A percentile compares a stretch with the other conserved stretches of the same genome.
Evolutionary conservation across 768 basidiomycete species (phyloP).

Genomic region (Harrya chromipes): DNA sequence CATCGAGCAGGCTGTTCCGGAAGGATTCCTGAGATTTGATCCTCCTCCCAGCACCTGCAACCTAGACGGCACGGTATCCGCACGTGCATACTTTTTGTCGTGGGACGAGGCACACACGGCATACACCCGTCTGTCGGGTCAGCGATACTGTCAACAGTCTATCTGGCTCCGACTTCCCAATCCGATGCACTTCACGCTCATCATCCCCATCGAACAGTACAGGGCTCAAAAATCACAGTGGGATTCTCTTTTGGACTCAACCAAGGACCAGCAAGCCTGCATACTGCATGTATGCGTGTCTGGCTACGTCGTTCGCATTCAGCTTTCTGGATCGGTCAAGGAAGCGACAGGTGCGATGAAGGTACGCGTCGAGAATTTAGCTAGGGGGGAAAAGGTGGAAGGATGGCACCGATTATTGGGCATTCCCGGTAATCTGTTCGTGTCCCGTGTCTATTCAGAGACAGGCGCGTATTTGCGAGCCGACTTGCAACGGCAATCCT

Average conservation of each 20-base stretch:
- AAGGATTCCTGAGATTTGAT: conserved; percentile 18
- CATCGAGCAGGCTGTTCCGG: conserved; percentile 10
- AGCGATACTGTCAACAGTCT: conserved; percentile 27
- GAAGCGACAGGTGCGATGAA: conserved; percentile 50
- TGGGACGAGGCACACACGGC: conserved; percentile 44
- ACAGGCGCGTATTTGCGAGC: conserved; percentile 42
- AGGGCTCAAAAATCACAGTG: conserved; percentile 44
- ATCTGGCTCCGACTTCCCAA: conserved; percentile 40
- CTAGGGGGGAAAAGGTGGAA: conserved; percentile 43
- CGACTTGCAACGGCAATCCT: conserved; percentile 42
- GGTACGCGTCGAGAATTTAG: conserved; percentile 51
- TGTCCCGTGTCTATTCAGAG: conserved; percentile 31
- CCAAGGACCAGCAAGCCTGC: conserved; percentile 33
- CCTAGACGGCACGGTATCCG: conserved; percentile 27
- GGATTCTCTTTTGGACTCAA: conserved; percentile 37
- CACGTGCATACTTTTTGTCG: conserved; percentile 41
- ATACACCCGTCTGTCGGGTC: conserved; percentile 32
- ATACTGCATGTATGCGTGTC: conserved; percentile 25
- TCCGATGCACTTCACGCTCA: conserved; percentile 46
- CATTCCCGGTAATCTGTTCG: conserved; percentile 28
- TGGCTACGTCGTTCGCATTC: conserved; percentile 33
- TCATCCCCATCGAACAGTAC: conserved; percentile 44
- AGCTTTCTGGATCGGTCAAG: conserved; percentile 44
- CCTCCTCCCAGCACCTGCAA: conserved; percentile 3
- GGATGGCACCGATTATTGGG: conserved; percentile 51